Evolutionary conservation across 352 stramenopile genomes (phyloP), one percentile per base, ranked within the genome.

Genomic region (Globisporangium spiculum): DNA sequence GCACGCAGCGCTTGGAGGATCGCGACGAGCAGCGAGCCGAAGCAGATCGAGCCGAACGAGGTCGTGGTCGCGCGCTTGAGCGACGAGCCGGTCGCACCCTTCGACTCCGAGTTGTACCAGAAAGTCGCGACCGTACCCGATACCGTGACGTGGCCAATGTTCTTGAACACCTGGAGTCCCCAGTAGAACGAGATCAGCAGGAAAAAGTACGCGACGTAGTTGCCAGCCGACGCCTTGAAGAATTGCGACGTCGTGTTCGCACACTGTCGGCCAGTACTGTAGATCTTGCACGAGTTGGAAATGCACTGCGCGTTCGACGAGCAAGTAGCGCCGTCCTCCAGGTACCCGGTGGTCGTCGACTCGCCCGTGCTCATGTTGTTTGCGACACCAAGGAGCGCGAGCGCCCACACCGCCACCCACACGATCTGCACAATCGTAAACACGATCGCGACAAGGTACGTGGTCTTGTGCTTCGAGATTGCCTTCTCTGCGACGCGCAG

Each of bases 181-280:
- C 97, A 99, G 81, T 98, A 98, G 62, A 98, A 98, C 63, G 89
- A 98, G 8, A 99, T 59, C n/a, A 97, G 71, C 63, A 98, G 77
- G 60, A 93, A 78, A 65, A 98, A 97, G 54, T 86, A 87, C 20
- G 71, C 75, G 18, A 79, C 74, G 62, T 85, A 87, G 59, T 69
- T 80, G 27, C 53, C 63, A 3, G 70, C 50, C n/a, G 59, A 74
- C 30, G 66, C 66, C 55, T 81, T 84, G 65, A 76, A 74, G 59
- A 84, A 76, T 38, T 72, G 69, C 61, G 72, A 68, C 30, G 70
- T 63, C 32, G 63, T 57, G 46, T n/a, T 68, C 27, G 72, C 65
- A 55, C 67, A 73, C 62, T 74, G 50, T 56, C 71, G 71, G 8
- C 56, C 61, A 14, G 41, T 58, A 24, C 32, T 66, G 32, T 65